These are phyloP conservation scores for Plasmodium yoelii DNA, from an alignment of 169 alveolate species.

Conservation along the genomic window DNA sequence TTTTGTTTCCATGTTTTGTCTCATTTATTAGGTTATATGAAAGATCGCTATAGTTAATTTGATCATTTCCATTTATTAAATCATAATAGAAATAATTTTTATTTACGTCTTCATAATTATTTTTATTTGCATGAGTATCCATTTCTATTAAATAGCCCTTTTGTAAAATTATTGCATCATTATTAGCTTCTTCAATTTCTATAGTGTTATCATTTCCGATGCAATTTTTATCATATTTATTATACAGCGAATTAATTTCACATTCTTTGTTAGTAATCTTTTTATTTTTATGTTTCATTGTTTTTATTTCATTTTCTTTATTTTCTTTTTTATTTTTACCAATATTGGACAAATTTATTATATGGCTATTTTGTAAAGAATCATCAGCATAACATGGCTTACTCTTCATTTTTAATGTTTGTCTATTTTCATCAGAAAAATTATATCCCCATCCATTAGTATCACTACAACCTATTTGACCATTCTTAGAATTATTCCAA, in stretches of 20 bases:
- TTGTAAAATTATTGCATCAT: conserved; percentile 1
- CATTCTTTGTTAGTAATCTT: background rate
- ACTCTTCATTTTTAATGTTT: conserved; percentile 13
- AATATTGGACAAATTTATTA: conserved; percentile 18
- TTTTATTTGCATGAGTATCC: conserved; percentile 6
- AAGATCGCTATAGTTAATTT: background rate
- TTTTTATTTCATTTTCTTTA: conserved; percentile 5
- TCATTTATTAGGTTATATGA: background rate
- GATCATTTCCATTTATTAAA: conserved; percentile 5
- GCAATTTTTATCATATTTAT: background rate
- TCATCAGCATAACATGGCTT: conserved; percentile 34
- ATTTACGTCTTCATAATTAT: background rate
- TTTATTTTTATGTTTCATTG: conserved; percentile 2
- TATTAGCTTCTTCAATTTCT: background rate
- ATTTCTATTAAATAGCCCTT: conserved; percentile 23
- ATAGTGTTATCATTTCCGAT: background rate
- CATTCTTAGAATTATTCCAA: background rate
- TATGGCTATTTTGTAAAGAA: conserved; percentile 5
- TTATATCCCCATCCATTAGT: background rate
- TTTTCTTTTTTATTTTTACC: conserved; percentile 10
- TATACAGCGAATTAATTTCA: conserved; percentile 13
- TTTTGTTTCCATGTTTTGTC: background rate
- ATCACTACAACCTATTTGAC: background rate
- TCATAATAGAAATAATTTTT: background rate
- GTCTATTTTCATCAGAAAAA: conserved; percentile 12